A percentile compares a stretch with the other conserved stretches of the same genome.
Conservation (phyloP, 202 grass and related monocot genomes). For the Bolboschoenoplectus hybrid region DNA sequence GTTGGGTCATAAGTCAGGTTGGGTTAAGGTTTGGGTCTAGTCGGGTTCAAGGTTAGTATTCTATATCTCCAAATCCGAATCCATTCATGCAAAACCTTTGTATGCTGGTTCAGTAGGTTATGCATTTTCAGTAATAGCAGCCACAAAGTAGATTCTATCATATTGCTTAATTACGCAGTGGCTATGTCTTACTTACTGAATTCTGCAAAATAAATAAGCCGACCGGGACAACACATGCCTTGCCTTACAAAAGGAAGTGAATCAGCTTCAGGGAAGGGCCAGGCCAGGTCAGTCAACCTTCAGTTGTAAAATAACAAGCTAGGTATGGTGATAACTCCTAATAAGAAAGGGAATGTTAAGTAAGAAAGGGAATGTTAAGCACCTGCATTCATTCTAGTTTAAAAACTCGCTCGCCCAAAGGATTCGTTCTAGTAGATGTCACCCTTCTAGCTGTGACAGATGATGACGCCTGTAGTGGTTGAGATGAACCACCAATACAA, state of each 20-base stretch:
- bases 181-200: neutral
- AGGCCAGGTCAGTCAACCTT: too few relatives aligned
- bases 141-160: neutral
- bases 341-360: too few relatives aligned
- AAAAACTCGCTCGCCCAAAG: constrained; percentile 14
- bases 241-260: too few relatives aligned
- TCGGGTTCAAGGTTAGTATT: too few relatives aligned
- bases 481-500: constrained; percentile 28
- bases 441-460: constrained; percentile 12
- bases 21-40: too few relatives aligned
- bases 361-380: constrained; percentile 33
- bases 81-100: too few relatives aligned
- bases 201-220: neutral
- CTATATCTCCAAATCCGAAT: too few relatives aligned
- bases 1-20: too few relatives aligned
- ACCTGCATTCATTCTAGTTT: constrained; percentile 34
- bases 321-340: too few relatives aligned
- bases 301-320: too few relatives aligned
- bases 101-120: too few relatives aligned
- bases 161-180: constrained; percentile 8
- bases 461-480: neutral
- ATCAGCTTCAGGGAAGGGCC: too few relatives aligned
- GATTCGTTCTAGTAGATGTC: constrained; percentile 29
- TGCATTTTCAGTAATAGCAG: neutral
- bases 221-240: neutral